These are phyloP conservation scores for Fagus sylvatica DNA, from an alignment of 306 rosid species.

Conservation along the genomic window DNA sequence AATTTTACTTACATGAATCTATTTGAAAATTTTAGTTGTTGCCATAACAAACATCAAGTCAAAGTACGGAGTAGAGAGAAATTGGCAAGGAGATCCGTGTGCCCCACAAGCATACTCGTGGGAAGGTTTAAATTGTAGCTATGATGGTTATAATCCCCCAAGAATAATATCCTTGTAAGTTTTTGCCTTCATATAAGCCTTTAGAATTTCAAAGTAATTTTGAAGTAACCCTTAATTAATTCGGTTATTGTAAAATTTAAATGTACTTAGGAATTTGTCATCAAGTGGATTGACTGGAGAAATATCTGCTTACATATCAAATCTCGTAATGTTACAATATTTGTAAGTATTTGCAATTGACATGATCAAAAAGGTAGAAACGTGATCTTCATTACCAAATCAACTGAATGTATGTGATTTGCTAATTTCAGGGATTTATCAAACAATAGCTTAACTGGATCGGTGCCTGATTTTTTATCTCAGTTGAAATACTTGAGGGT, in stretches of 20 bases:
- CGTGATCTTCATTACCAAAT: too few species aligned
- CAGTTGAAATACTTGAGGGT: constrained; percentile 27
- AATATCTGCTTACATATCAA: constrained; percentile 36
- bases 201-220: neutral
- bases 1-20: too few species aligned
- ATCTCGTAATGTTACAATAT: constrained; percentile 37
- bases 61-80: constrained; percentile 36
- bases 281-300: constrained; percentile 47
- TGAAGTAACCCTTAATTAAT: too few species aligned
- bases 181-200: too few species aligned
- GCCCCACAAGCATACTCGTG: constrained; percentile 42
- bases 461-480: constrained; percentile 41
- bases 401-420: constrained; percentile 4
- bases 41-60: constrained; percentile 52
- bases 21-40: too few species aligned
- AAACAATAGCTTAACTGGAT: constrained; percentile 44
- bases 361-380: neutral
- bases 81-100: constrained; percentile 74
- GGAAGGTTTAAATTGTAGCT: constrained; percentile 55
- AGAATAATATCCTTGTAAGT: constrained; percentile 61
- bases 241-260: neutral
- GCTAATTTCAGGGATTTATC: constrained; percentile 57
- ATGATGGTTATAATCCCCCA: constrained; percentile 21
- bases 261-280: constrained; percentile 44
- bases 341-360: constrained; percentile 38